Conservation (phyloP, 169 alveolate genomes). For the Plasmodium gonderi region DNA sequence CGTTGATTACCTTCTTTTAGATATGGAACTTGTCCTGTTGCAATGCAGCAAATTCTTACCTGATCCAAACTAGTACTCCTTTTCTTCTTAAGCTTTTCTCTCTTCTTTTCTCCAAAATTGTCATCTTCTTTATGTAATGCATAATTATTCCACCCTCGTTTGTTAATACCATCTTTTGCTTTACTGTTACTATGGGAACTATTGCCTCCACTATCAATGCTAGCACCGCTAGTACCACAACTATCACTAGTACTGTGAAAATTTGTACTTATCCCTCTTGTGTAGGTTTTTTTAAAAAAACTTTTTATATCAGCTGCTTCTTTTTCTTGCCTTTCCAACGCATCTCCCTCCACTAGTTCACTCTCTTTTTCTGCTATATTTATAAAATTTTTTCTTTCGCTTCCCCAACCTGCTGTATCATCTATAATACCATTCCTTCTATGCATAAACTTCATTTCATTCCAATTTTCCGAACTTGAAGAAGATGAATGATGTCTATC, state of each 20-base stretch:
- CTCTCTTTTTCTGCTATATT: too few relatives aligned
- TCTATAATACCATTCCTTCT: background rate
- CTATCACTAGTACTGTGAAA: background rate
- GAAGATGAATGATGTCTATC: conserved; percentile 29
- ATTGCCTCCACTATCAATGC: background rate
- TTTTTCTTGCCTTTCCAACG: too few relatives aligned
- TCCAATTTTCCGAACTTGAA: background rate
- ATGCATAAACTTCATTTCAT: background rate
- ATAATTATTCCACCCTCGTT: too few relatives aligned
- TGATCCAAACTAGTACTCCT: background rate
- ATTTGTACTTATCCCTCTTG: too few relatives aligned
- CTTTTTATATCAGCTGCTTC: too few relatives aligned
- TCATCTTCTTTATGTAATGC: background rate
- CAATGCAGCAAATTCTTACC: conserved; percentile 24
- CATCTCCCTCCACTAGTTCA: too few relatives aligned
- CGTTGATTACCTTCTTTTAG: conserved; percentile 48
- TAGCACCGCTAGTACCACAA: background rate
- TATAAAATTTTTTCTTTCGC: too few relatives aligned
- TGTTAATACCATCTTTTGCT: too few relatives aligned
- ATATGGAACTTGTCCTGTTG: conserved; percentile 71
- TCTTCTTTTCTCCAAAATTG: background rate
- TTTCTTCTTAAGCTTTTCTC: background rate
- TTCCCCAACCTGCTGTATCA: background rate
- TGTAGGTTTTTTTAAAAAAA: too few relatives aligned
- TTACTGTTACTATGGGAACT: background rate